Evolutionary conservation across 352 stramenopile genomes (phyloP).

Genomic region (Phytophthora pini): DNA sequence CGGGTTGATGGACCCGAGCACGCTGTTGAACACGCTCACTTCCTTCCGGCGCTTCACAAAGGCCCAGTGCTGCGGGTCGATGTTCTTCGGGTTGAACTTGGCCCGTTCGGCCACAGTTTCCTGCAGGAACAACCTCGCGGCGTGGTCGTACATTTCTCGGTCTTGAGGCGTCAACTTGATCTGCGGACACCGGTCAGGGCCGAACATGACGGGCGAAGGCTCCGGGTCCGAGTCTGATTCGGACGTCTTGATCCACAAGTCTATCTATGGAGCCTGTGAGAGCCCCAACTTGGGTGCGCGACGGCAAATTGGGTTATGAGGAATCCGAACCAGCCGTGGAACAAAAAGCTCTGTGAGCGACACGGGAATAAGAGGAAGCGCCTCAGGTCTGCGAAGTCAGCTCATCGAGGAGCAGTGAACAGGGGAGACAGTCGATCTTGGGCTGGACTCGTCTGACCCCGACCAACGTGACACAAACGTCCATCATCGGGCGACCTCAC

Average conservation of each 20-base stretch:
- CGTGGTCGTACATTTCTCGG: conserved; percentile 34
- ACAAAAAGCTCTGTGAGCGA: conserved; percentile 13
- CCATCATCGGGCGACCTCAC: background rate
- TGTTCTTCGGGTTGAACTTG: conserved; percentile 37
- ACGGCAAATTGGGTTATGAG: conserved; percentile 27
- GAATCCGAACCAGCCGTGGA: conserved; percentile 4
- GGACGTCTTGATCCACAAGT: too few species aligned
- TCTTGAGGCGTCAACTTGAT: conserved; percentile 32
- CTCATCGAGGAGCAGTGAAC: conserved; percentile 11
- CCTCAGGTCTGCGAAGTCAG: conserved; percentile 17
- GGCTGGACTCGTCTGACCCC: conserved; percentile 8
- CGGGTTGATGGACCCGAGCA: conserved; percentile 32
- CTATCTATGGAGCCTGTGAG: too few species aligned
- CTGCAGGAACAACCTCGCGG: conserved; percentile 30
- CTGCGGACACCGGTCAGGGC: conserved; percentile 33
- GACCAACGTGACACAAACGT: conserved; percentile 5
- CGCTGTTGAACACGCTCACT: conserved; percentile 46
- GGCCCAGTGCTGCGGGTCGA: conserved; percentile 40
- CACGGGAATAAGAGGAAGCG: conserved; percentile 6
- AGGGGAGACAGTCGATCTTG: conserved; percentile 1
- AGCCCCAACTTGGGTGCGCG: background rate
- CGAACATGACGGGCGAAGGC: conserved; percentile 14
- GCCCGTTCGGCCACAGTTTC: conserved; percentile 33
- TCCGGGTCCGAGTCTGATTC: too few species aligned
- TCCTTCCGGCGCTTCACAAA: conserved; percentile 36